Evolutionary conservation across 1,284 basidiomycete genomes (phyloP).

Genomic region (Ustanciosporium gigantosporum): DNA sequence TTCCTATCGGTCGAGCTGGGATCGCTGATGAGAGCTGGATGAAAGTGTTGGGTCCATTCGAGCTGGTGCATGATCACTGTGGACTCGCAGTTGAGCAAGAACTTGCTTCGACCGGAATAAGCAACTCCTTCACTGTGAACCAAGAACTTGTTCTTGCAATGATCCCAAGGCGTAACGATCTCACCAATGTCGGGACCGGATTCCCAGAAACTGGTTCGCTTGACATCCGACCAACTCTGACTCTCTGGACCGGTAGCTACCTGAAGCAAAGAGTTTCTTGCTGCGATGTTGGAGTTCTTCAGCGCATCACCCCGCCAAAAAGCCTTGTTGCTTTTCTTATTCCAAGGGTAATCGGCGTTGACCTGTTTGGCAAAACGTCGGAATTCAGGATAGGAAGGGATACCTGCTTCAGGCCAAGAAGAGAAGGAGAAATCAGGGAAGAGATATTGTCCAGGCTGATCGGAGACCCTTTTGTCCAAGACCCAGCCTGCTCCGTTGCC

Average conservation of each 20-base stretch:
- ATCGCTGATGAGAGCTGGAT: constrained; percentile 29
- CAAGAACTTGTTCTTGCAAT: constrained; percentile 42
- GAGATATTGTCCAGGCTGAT: constrained; percentile 17
- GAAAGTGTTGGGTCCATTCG: constrained; percentile 49
- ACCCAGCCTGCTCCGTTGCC: constrained; percentile 34
- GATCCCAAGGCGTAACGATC: constrained; percentile 25
- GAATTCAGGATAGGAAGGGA: constrained; percentile 36
- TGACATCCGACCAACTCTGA: constrained; percentile 32
- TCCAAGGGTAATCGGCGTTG: constrained; percentile 27
- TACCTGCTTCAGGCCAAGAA: constrained; percentile 44
- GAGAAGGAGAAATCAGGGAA: constrained; percentile 46
- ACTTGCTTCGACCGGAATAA: constrained; percentile 45
- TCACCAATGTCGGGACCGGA: constrained; percentile 8
- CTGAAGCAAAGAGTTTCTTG: constrained; percentile 11
- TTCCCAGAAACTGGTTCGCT: constrained; percentile 41
- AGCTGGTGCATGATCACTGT: constrained; percentile 35
- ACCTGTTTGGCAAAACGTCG: constrained; percentile 6
- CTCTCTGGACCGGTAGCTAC: constrained; percentile 14
- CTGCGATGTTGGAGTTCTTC: constrained; percentile 7
- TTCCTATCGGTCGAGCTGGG: constrained; percentile 12
- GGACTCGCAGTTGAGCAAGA: constrained; percentile 29
- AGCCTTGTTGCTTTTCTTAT: constrained; percentile 16
- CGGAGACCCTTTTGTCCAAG: constrained; percentile 18
- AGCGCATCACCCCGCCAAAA: constrained; percentile 34
- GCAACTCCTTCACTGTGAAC: constrained; percentile 47